These are phyloP conservation scores for Gaeumannomyces tritici DNA, from an alignment of 2,329 filamentous ascomycete species.

Conservation along the genomic window DNA sequence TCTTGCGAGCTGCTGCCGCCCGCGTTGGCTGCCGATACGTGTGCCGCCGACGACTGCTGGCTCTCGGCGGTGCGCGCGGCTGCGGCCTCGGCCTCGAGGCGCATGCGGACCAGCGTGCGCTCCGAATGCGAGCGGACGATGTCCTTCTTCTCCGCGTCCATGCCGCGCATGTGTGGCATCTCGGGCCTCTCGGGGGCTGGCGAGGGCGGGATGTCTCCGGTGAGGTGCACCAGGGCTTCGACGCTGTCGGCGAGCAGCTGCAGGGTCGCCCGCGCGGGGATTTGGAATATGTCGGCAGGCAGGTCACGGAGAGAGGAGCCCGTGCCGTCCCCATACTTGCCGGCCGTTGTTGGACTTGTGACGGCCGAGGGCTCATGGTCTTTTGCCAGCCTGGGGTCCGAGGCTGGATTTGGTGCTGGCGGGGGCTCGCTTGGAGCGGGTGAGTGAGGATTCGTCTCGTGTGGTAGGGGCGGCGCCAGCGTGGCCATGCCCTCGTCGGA, in stretches of 20 bases:
- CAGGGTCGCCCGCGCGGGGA: constrained; percentile 66
- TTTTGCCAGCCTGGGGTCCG: not conserved
- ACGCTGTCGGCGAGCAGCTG: constrained; percentile 66
- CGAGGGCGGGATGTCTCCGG: constrained; percentile 74
- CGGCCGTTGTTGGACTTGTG: not conserved
- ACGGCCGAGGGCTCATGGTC: not conserved
- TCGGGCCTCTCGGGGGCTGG: constrained; percentile 55
- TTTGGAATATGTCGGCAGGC: constrained; percentile 52
- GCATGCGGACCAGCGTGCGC: constrained; percentile 37
- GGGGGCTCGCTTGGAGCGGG: constrained; percentile 2
- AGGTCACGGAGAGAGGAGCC: constrained; percentile 15
- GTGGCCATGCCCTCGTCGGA: not conserved
- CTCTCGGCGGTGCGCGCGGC: not conserved
- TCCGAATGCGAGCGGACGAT: constrained; percentile 50
- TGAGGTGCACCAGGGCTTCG: constrained; percentile 61
- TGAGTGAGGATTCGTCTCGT: not conserved
- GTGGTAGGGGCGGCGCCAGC: not conserved
- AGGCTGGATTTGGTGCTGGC: constrained; percentile 8
- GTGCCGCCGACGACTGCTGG: constrained; percentile 2
- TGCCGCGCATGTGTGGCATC: constrained; percentile 54
- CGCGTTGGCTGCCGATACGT: not conserved
- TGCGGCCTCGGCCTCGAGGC: constrained; percentile 26
- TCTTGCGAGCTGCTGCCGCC: constrained; percentile 9
- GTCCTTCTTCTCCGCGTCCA: constrained; percentile 52
- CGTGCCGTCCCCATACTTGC: not conserved